Percentiles rank a stretch among this genome's conserved stretches.
Evolutionary conservation across 148 eudicot species (phyloP).

Genomic region (Rhododendron ovatum): DNA sequence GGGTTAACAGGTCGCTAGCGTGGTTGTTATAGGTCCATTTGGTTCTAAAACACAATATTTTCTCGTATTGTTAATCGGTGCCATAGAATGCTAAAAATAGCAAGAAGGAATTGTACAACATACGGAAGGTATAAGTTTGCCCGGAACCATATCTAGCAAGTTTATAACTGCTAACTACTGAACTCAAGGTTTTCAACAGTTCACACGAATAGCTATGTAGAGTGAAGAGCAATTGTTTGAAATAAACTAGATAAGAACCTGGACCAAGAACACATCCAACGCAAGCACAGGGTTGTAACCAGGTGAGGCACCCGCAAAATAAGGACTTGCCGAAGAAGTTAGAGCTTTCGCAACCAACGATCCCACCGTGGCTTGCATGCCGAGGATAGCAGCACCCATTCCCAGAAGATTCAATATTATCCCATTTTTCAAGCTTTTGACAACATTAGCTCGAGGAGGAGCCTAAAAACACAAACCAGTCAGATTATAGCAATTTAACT

Average conservation of each 20-base stretch:
- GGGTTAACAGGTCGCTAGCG: no score
- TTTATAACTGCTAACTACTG: background rate
- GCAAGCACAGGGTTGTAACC: constrained; percentile 83
- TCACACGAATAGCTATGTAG: background rate
- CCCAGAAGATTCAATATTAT: constrained; percentile 71
- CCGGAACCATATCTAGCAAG: background rate
- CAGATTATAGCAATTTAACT: background rate
- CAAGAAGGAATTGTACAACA: background rate
- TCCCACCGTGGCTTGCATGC: constrained; percentile 95
- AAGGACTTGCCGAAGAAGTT: constrained; percentile 76
- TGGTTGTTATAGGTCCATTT: background rate
- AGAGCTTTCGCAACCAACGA: constrained; percentile 82
- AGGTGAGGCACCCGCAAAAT: constrained; percentile 58
- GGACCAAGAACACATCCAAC: constrained; percentile 88
- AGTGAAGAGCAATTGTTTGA: background rate
- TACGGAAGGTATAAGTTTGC: background rate
- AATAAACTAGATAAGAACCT: constrained; percentile 36
- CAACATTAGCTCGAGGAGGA: constrained; percentile 92
- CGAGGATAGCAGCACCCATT: constrained; percentile 90
- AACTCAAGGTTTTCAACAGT: background rate
- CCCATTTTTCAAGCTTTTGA: constrained; percentile 70
- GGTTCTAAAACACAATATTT: background rate
- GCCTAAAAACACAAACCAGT: constrained; percentile 53
- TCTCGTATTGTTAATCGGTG: background rate
- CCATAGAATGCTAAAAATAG: background rate